Base-by-base conservation (phyloP, 1,284 basidiomycete species). In the Apiotrichum laibachii region DNA sequence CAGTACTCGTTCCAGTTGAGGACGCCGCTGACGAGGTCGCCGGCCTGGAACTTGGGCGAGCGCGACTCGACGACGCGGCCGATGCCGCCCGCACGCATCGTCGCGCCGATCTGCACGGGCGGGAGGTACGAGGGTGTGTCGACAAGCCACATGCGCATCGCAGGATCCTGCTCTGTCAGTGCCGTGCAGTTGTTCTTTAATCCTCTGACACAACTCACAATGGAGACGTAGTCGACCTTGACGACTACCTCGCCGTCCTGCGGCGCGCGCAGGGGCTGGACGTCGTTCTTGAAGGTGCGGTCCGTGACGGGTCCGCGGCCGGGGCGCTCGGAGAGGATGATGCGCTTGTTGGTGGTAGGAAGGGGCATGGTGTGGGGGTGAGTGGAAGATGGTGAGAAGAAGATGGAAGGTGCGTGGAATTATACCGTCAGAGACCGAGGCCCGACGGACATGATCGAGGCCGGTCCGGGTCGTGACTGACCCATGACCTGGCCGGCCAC, bases 101-200 rank as follows among this genome's bases (percentile, higher is more conserved):
- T 85, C 73, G 86, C 89, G 26, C 89, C 89, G 61, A 94, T 87
- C 76, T 90, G 79, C 12, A 94, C 90, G 10, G 81, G 81, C 5
- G 77, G 76, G 37, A 82, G 67, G 66, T 82, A 82, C 26, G 71
- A 86, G 52, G 88, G 82, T 19, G 70, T 73, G 71, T 91, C 88
- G 60, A 83, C 84, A 53, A 95, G 71, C 83, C 88, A 94, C 12
- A 85, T 87, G 39, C 91, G 84, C 89, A 92, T 92, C 1, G 89
- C 88, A 37, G 90, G 89, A 70, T 92, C 90, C 72, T 73, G 57
- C 26, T n/a, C n/a, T 6, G 19, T 51, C 26, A 43, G 50, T 21
- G 18, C 2, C 40, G 5, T 40, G 39, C 13, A n/a, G n/a, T n/a
- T n/a, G n/a, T 40, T 5, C 8, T 37, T 37, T 37, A 8, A 13